Percentiles rank a stretch among this genome's conserved stretches.
Conservation (phyloP, 768 basidiomycete genomes). For the Boletus barrowsii region DNA sequence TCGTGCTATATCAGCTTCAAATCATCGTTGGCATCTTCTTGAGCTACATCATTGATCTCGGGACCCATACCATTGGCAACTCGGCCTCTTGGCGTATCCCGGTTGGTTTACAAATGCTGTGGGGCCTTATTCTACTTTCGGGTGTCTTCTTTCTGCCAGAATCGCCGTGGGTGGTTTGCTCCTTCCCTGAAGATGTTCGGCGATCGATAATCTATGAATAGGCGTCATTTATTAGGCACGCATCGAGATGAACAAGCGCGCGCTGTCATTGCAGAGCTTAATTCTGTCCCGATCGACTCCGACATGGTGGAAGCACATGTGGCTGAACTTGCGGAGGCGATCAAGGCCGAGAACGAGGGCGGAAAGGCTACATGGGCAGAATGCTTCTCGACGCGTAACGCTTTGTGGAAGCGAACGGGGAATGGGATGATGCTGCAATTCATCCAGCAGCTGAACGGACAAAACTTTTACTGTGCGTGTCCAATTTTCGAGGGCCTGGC, state of each 20-base stretch:
- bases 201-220: neutral
- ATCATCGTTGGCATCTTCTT: slow-evolving; percentile 70
- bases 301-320: slow-evolving; percentile 11
- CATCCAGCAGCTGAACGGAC: slow-evolving; percentile 15
- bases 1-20: slow-evolving; percentile 75
- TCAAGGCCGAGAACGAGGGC: slow-evolving; percentile 16
- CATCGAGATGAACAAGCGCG: slow-evolving; percentile 4
- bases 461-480: slow-evolving; percentile 18
- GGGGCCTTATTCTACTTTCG: slow-evolving; percentile 12
- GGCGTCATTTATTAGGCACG: slow-evolving; percentile 8
- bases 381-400: slow-evolving; percentile 16
- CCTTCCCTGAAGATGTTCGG: neutral
- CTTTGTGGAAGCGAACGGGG: slow-evolving; percentile 17
- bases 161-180: slow-evolving; percentile 7
- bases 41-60: slow-evolving; percentile 60
- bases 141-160: slow-evolving; percentile 14
- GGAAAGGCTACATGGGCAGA: slow-evolving; percentile 15
- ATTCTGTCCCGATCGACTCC: slow-evolving; percentile 12
- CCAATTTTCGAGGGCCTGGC: neutral
- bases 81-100: slow-evolving; percentile 16
- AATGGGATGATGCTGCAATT: slow-evolving; percentile 18
- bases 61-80: slow-evolving; percentile 8
- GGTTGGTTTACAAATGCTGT: slow-evolving; percentile 12
- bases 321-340: slow-evolving; percentile 13
- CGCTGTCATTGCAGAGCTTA: slow-evolving; percentile 13